Percentiles rank a stretch among this genome's conserved stretches.
Conservation (phyloP, 495 filamentous ascomycete species). For the Neurospora intermedia region DNA sequence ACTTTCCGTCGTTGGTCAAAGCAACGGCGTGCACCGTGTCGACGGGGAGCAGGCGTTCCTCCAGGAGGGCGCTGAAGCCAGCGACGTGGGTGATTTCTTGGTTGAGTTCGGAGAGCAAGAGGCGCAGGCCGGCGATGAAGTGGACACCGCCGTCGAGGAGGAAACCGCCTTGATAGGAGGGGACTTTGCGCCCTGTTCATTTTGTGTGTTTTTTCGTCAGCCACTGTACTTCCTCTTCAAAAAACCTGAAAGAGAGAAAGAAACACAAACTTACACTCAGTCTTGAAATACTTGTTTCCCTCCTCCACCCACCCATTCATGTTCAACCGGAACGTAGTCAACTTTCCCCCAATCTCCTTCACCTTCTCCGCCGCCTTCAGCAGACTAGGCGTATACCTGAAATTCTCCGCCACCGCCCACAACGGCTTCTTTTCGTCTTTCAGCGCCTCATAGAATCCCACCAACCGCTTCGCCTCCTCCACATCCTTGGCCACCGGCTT, state of each 20-base stretch:
- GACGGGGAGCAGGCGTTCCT: conserved; percentile 54
- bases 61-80: conserved; percentile 47
- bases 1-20: conserved; percentile 45
- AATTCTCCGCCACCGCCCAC: conserved; percentile 72
- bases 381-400: conserved; percentile 50
- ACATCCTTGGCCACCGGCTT: conserved; percentile 69
- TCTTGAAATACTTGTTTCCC: conserved; percentile 43
- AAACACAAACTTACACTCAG: conserved; percentile 35
- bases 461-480: conserved; percentile 43
- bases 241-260: neutral
- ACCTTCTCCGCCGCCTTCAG: conserved; percentile 45
- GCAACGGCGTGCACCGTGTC: conserved; percentile 61
- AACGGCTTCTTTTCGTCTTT: conserved; percentile 23
- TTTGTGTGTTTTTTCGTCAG: neutral
- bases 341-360: conserved; percentile 48
- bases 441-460: conserved; percentile 47
- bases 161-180: conserved; percentile 67
- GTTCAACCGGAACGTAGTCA: conserved; percentile 53
- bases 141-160: conserved; percentile 69
- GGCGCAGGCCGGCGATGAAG: conserved; percentile 51
- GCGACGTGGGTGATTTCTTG: conserved; percentile 37
- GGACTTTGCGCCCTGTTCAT: conserved; percentile 52
- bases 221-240: no score
- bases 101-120: conserved; percentile 44
- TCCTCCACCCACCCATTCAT: conserved; percentile 42